Evolutionary conservation across 2,329 filamentous ascomycete species (phyloP).

Genomic region (Aspergillus clavatus): DNA sequence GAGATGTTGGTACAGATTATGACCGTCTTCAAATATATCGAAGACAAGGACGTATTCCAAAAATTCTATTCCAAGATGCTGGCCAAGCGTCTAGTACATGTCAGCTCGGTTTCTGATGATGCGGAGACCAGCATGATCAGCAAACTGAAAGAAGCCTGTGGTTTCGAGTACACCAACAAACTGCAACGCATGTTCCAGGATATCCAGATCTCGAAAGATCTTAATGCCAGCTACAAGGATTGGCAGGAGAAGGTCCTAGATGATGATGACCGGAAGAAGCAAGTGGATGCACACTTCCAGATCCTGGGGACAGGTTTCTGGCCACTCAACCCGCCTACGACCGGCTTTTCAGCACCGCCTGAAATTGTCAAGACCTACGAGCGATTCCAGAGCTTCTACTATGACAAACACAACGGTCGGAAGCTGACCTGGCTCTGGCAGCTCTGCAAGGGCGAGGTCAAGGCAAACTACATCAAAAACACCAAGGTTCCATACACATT

Average conservation of each 20-base stretch:
- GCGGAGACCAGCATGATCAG: constrained; percentile 99
- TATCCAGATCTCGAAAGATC: constrained; percentile 97
- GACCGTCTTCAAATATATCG: constrained; percentile 99
- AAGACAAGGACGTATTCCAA: constrained; percentile 99
- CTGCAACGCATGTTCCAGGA: constrained; percentile 99
- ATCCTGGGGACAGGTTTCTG: constrained; percentile 96
- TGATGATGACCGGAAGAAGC: constrained; percentile 60
- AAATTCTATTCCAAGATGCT: constrained; percentile 98
- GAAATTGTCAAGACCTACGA: constrained; percentile 85
- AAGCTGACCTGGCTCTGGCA: constrained; percentile 99
- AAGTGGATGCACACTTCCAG: constrained; percentile 82
- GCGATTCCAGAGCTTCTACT: constrained; percentile 86
- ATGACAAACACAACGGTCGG: constrained; percentile 90
- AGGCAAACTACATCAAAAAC: constrained; percentile 84
- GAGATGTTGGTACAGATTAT: constrained; percentile 86
- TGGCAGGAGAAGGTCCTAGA: constrained; percentile 64
- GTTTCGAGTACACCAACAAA: constrained; percentile 99
- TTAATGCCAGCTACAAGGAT: constrained; percentile 84
- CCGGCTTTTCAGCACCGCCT: constrained; percentile 79
- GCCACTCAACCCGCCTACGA: constrained; percentile 82
- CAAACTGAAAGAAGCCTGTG: constrained; percentile 96
- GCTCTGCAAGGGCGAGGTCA: constrained; percentile 93
- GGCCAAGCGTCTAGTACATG: constrained; percentile 88
- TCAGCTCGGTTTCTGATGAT: constrained; percentile 92
- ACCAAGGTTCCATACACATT: constrained; percentile 92